Evolutionary conservation across 345 rosid species (phyloP), one percentile per base, ranked within the genome.

Genomic region (Murraya koenigii): DNA sequence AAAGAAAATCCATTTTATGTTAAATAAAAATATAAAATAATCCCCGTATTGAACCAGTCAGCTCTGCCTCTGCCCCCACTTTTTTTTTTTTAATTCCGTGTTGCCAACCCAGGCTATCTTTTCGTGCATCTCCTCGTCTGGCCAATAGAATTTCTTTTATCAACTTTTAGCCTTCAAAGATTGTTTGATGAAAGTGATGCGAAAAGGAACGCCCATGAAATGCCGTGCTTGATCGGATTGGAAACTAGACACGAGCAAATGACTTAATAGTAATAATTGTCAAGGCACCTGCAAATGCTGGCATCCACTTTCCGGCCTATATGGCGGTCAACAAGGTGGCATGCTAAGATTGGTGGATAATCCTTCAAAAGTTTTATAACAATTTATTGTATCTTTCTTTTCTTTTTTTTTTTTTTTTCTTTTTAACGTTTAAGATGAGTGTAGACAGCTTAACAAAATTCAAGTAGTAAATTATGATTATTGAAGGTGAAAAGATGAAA

Each of bases 31-130:
- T 0, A 14, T 8, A 38, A 1, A 19, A 17, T 22, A 15, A 2
- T 33, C 65, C 49, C 39, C 8, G 4, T 13, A 74, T 88, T 84
- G 92, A 88, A 88, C 72, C 4, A 52, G 92, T 88, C 92, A 85
- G 82, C 59, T 20, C 3, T 0, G 69, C 11, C 63, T 20, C 7
- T 2, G 69, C 5, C 44, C 7, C 56, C 3, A 25, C 35, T 14
- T 5, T 4, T 13, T 41, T 1, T 58, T 20, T 1, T 30, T 30
- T 30, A 2, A 2, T 30, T 30, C 36, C 52, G 22, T 7, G 7
- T 28, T 63, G 79, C 39, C 60, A 15, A n/a, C 17, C 66, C 75
- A 14, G 30, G 41, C 2, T 32, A 33, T 64, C 41, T 33, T 64
- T 64, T 17, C 49, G 4, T 64, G 68, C 23, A 17, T 22, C 66